phyloP scores from a whole-genome alignment of 208 protist genomes.

The Acanthamoeba culbertsoni region DNA sequence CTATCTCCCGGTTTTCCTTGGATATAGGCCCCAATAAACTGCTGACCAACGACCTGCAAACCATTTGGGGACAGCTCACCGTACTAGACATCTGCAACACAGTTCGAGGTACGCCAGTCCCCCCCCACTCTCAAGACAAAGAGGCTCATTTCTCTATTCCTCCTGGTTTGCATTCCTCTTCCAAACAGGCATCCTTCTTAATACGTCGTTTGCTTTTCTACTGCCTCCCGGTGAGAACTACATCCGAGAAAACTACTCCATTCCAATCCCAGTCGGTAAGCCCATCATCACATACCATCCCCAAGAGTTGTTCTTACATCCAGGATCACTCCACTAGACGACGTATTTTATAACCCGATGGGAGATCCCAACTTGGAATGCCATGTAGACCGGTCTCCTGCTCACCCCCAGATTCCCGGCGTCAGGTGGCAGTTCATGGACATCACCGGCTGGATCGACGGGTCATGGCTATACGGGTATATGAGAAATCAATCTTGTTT shows the following conservation, averaged over 20 bases:
- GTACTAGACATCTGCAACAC: constrained; percentile 53
- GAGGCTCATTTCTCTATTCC: not conserved
- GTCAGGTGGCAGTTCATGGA: not conserved
- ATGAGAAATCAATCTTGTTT: no score
- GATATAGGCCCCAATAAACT: not conserved
- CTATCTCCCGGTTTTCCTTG: no score
- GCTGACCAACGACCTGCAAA: constrained; percentile 13
- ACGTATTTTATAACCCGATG: not conserved
- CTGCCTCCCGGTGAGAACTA: not conserved
- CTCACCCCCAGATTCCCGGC: not conserved
- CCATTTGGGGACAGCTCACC: constrained; percentile 45
- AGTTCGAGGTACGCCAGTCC: not conserved
- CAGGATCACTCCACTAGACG: not conserved
- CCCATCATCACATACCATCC: not conserved
- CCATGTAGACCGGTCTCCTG: not conserved
- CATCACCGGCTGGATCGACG: constrained; percentile 2
- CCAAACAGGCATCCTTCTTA: not conserved
- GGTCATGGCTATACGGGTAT: not conserved
- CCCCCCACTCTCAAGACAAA: not conserved
- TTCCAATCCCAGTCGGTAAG: not conserved
- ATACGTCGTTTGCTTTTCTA: not conserved
- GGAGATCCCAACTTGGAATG: not conserved
- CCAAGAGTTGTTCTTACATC: not conserved
- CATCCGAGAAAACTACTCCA: not conserved
- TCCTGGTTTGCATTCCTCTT: not conserved